Evolutionary conservation across 148 eudicot genomes (phyloP), one percentile per base, ranked within the genome.

Genomic region (Arbutus unedo): DNA sequence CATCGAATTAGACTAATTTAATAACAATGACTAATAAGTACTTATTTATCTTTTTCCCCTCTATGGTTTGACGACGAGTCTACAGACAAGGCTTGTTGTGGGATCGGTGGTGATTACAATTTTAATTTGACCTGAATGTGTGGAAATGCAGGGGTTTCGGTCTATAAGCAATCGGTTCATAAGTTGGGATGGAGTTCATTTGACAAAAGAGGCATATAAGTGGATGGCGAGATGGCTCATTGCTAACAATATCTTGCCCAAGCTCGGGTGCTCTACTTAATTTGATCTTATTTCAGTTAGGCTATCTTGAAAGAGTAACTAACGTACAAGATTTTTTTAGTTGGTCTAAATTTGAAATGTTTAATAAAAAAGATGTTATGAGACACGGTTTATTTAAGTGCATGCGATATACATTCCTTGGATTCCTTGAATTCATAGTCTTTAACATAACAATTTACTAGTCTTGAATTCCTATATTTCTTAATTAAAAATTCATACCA

Each of bases 161-260:
- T 66, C 0, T 82, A 81, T 31, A 50, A 73, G 1, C 54, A 38
- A 50, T n/a, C n/a, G 19, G 6, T 49, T 8, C 11, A 49, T 82
- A 2, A 75, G 50, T 3, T 82, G 81, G 81, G 84, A 82, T 76
- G 84, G 84, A 64, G 16, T 82, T 16, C 84, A 82, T n/a, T 38
- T 64, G 55, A 82, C 74, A 3, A 45, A 82, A 31, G 8, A 48
- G 25, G 84, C 81, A 0, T 57, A 82, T 23, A 38, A 62, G 45
- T 2, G n/a, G 6, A 5, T 82, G 50, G 74, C 84, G 5, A 8
- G 3, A 15, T 68, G 76, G 82, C 66, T 81, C 14, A 38, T 81
- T 6, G 25, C 16, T 3, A 49, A 70, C 7, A 3, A n/a, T n/a
- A n/a, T 81, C 2, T 54, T 81, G 48, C 76, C 25, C 3, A 21